phyloP scores from a whole-genome alignment of 768 basidiomycete species.

The Russula sp. region DNA sequence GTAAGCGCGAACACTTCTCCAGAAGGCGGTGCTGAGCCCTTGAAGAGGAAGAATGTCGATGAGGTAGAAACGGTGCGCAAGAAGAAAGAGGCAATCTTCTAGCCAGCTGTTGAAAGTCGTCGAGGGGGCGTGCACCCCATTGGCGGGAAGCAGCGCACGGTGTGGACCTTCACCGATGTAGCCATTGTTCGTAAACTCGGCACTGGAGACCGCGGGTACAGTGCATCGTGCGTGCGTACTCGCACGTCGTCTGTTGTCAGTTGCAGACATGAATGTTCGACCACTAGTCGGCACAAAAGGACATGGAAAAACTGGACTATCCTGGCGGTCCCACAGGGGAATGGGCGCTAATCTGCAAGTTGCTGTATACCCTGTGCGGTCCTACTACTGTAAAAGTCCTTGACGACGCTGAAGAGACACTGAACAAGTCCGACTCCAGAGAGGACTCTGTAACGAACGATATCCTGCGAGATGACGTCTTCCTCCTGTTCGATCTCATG shows the following conservation, averaged over 20 bases:
- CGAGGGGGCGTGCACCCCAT: neutral
- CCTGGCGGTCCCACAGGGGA: neutral
- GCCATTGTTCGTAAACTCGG: neutral
- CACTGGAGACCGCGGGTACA: neutral
- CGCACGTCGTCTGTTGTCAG: neutral
- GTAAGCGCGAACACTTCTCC: neutral
- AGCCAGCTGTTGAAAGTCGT: neutral
- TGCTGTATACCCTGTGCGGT: conserved; percentile 1
- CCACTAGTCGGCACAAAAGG: neutral
- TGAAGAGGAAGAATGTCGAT: neutral
- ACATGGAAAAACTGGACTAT: neutral
- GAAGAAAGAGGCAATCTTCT: neutral
- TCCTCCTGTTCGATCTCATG: neutral
- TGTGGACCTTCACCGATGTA: neutral
- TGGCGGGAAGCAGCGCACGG: neutral
- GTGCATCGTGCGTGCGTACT: neutral
- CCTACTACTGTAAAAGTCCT: too few relatives aligned
- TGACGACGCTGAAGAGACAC: neutral
- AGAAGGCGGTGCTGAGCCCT: neutral
- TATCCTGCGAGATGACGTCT: neutral
- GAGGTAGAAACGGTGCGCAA: neutral
- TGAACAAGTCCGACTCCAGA: neutral
- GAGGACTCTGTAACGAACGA: neutral
- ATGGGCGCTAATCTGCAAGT: neutral
- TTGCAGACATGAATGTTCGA: neutral